Percentiles rank a stretch among this genome's conserved stretches.
Conservation (phyloP, 371 early-diverging fungal species). For the Batkoa obscura region DNA sequence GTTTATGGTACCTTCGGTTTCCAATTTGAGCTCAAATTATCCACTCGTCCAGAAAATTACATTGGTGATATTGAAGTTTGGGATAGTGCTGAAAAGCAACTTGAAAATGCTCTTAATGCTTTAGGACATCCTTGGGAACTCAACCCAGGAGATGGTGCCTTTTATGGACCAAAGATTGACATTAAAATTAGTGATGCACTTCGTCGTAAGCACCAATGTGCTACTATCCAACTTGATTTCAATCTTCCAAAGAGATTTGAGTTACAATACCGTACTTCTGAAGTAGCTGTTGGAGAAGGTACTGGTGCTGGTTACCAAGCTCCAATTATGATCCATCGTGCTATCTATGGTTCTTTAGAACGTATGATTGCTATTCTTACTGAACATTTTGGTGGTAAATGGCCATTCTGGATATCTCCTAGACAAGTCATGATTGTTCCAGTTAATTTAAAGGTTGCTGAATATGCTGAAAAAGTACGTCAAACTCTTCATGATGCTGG, state of each 20-base stretch:
- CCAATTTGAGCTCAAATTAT: constrained; percentile 72
- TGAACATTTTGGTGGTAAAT: constrained; percentile 72
- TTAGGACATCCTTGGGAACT: constrained; percentile 68
- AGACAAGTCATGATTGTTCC: constrained; percentile 90
- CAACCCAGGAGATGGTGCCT: constrained; percentile 98
- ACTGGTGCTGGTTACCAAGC: constrained; percentile 16
- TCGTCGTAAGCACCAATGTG: constrained; percentile 89
- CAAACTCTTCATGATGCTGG: constrained; percentile 33
- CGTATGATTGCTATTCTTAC: constrained; percentile 87
- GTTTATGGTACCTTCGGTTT: constrained; percentile 86
- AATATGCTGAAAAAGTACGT: constrained; percentile 26
- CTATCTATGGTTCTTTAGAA: constrained; percentile 84
- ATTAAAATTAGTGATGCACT: constrained; percentile 94
- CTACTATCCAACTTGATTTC: constrained; percentile 97
- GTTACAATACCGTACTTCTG: constrained; percentile 41
- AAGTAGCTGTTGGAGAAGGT: constrained; percentile 15
- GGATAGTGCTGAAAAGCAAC: constrained; percentile 80
- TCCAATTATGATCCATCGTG: constrained; percentile 94
- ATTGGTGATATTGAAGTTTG: constrained; percentile 89
- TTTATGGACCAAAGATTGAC: constrained; percentile 99
- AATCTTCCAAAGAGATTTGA: constrained; percentile 82
- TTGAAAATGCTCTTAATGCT: constrained; percentile 60
- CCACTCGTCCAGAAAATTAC: constrained; percentile 96
- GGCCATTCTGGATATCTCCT: constrained; percentile 99
- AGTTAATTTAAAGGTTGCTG: constrained; percentile 22